phyloP scores from a whole-genome alignment of 805 yeast genomes.

The Metschnikowia colocasiae region DNA sequence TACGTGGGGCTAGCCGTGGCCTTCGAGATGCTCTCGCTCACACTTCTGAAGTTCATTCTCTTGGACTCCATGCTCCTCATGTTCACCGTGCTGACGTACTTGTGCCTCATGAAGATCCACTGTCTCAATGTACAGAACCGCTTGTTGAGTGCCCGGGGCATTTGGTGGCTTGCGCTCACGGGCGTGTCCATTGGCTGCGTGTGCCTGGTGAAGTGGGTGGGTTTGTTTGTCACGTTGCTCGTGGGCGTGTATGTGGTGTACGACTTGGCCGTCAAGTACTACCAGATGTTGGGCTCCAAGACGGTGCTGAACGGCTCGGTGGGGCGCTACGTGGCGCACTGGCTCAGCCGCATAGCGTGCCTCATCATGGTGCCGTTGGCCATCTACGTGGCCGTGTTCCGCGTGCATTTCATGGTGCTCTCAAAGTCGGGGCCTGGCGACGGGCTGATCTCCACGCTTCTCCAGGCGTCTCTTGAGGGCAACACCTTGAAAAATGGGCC shows the following conservation, averaged over 20 bases:
- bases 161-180: conserved; percentile 54
- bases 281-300: conserved; percentile 21
- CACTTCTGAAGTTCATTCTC: conserved; percentile 69
- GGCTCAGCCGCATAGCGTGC: conserved; percentile 63
- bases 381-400: conserved; percentile 71
- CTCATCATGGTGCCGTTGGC: conserved; percentile 69
- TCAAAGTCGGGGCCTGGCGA: conserved; percentile 89
- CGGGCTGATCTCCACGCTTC: conserved; percentile 81
- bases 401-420: conserved; percentile 72
- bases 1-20: conserved; percentile 60
- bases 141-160: conserved; percentile 42
- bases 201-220: conserved; percentile 85
- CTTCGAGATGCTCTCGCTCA: conserved; percentile 65
- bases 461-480: conserved; percentile 81
- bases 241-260: conserved; percentile 57
- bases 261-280: conserved; percentile 48
- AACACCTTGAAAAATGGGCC: conserved; percentile 66
- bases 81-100: conserved; percentile 54
- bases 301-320: not conserved
- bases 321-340: conserved; percentile 50
- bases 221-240: conserved; percentile 59
- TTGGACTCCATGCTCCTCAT: conserved; percentile 74
- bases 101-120: conserved; percentile 45
- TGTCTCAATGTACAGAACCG: conserved; percentile 33
- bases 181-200: conserved; percentile 79